phyloP scores from a whole-genome alignment of 108 stramenopile genomes.

The Ochromonas danica region DNA sequence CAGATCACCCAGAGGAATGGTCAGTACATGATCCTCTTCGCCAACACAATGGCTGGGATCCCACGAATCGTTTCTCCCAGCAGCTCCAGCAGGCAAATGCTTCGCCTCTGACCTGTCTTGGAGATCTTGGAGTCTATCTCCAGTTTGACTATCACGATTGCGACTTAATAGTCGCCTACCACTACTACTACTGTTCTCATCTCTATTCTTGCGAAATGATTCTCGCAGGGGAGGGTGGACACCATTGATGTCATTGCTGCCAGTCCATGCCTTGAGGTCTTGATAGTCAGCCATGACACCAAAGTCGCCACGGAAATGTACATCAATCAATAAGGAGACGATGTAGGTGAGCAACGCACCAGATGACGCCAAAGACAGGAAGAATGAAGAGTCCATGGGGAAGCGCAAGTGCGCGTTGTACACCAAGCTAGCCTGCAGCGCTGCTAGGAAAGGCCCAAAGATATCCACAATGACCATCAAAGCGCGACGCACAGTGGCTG shows the following conservation, averaged over 20 bases:
- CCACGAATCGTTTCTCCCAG: too few relatives aligned
- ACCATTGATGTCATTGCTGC: neutral
- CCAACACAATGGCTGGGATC: neutral
- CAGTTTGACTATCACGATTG: neutral
- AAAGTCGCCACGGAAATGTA: slow-evolving; percentile 24
- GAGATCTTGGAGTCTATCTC: too few relatives aligned
- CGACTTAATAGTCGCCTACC: neutral
- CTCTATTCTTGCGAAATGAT: neutral
- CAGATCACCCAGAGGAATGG: slow-evolving; percentile 1
- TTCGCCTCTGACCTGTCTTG: too few relatives aligned
- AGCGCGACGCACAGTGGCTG: neutral
- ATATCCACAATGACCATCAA: neutral
- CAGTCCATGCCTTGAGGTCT: neutral
- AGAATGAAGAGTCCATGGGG: slow-evolving; percentile 12
- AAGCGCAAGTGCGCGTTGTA: neutral
- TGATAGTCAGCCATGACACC: slow-evolving; percentile 21
- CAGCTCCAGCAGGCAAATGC: too few relatives aligned
- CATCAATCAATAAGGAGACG: neutral
- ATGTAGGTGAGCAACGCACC: neutral
- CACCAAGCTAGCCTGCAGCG: neutral
- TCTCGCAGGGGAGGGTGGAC: too few relatives aligned
- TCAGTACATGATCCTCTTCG: neutral
- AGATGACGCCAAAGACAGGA: neutral
- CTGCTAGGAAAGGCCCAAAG: neutral
- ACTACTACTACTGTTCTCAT: neutral